Percentiles rank a stretch among this genome's conserved stretches.
These are phyloP conservation scores for Hymenoscyphus linearis DNA, from an alignment of 2,329 filamentous ascomycete genomes.

Conservation along the genomic window DNA sequence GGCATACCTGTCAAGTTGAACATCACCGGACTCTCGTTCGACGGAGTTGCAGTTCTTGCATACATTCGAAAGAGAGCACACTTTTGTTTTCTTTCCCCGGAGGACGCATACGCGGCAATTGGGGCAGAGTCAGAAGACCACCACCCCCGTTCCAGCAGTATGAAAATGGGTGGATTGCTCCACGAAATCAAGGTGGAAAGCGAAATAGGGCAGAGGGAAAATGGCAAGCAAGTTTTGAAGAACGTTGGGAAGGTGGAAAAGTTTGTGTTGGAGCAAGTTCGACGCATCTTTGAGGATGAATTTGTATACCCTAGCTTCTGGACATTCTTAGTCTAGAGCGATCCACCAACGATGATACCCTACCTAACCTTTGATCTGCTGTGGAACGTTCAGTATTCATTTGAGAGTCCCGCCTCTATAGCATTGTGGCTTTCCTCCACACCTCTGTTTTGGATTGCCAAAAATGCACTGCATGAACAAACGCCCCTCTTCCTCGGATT, in stretches of 20 bases:
- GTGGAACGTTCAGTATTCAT: background rate
- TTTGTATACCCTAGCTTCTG: constrained; percentile 98
- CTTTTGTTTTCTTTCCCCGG: constrained; percentile 89
- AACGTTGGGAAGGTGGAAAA: constrained; percentile 98
- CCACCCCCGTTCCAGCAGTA: constrained; percentile 22
- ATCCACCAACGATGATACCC: background rate
- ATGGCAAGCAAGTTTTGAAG: constrained; percentile 90
- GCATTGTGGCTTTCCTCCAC: background rate
- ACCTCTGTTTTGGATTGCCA: background rate
- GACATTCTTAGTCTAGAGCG: constrained; percentile 71
- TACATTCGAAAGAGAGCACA: constrained; percentile 85
- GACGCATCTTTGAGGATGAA: constrained; percentile 96
- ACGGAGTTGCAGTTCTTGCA: constrained; percentile 87
- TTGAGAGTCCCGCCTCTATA: background rate
- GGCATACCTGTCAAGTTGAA: constrained; percentile 91
- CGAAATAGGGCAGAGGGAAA: constrained; percentile 89
- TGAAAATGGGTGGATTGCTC: constrained; percentile 66
- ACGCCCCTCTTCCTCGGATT: background rate
- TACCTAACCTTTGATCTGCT: background rate
- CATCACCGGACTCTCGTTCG: constrained; percentile 91
- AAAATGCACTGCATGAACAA: background rate
- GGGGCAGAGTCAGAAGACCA: constrained; percentile 26
- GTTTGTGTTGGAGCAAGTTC: constrained; percentile 93
- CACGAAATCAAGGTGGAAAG: constrained; percentile 96
- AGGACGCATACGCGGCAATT: constrained; percentile 76